Evolutionary conservation across 441 rosid genomes (phyloP), one percentile per base, ranked within the genome.

Genomic region (Raphanus hybrid): DNA sequence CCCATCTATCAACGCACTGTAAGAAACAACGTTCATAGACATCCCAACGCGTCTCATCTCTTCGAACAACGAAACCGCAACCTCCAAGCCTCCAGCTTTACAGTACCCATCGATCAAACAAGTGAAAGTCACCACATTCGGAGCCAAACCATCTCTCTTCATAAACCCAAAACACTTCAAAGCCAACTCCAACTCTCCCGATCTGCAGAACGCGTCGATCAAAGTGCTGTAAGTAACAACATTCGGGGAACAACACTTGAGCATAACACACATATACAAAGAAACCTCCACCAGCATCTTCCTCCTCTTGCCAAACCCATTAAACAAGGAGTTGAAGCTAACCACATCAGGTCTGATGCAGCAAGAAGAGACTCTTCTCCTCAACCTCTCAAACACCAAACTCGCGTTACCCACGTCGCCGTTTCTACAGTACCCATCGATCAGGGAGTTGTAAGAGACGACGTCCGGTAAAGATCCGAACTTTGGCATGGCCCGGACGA

Each of bases 121-220:
- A 69, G 87, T 82, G 76, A 79, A 84, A 57, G 78, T 72, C 55
- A 82, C 71, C 69, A 82, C 75, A 80, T 84, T 84, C 5, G 81
- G 83, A 55, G 26, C 26, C 26, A 23, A 23, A 23, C 26, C 26
- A 23, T 23, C 26, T 23, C 26, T 23, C 26, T 23, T 23, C 26
- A 23, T 23, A 23, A 23, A 23, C 26, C 26, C 26, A 23, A 23
- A 59, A 37, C 8, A 80, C 61, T 69, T 82, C 39, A 59, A 55
- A 8, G 69, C 87, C 76, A 64, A 12, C 1, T 41, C 1, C 61
- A 84, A 68, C 3, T 84, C 83, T 11, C 83, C 75, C 0, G 71
- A 18, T 55, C 77, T 82, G 76, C 85, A 84, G 32, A 84, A 72
- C 57, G 65, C 69, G 65, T 84, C 82, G 8, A 84, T 80, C 84